Evolutionary conservation across 768 basidiomycete genomes (phyloP).

Genomic region (Leucosporidium yakuticum): DNA sequence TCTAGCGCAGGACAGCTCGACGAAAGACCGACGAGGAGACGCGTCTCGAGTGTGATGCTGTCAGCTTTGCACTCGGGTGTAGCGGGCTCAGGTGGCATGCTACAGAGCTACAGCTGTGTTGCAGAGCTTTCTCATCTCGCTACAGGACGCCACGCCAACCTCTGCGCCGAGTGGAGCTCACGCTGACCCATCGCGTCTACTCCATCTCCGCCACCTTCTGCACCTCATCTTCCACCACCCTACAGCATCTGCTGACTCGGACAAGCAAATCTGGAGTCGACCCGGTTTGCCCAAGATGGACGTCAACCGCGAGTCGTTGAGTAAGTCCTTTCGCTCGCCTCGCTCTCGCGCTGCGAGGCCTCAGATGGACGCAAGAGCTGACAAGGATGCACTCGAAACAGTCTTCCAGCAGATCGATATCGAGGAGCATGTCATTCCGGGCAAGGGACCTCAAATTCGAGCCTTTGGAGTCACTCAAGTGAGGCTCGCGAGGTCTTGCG

Average conservation of each 20-base stretch:
- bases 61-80: too few species aligned
- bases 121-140: too few species aligned
- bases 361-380: neutral
- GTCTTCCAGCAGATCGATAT: conserved; percentile 92
- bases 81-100: too few species aligned
- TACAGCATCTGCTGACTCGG: conserved; percentile 15
- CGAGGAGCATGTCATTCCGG: conserved; percentile 58
- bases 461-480: conserved; percentile 92
- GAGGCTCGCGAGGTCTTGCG: conserved; percentile 9
- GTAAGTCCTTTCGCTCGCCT: conserved; percentile 7
- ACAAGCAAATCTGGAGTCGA: conserved; percentile 23
- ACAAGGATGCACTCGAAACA: conserved; percentile 60
- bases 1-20: too few species aligned
- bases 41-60: too few species aligned
- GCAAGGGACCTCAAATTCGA: conserved; percentile 51
- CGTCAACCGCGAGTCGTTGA: conserved; percentile 20
- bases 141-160: too few species aligned
- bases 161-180: too few species aligned
- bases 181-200: too few species aligned
- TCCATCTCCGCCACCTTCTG: too few species aligned
- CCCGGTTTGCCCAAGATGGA: conserved; percentile 21
- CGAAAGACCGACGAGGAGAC: too few species aligned
- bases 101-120: too few species aligned
- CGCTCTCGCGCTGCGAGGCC: too few species aligned
- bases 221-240: neutral